Conservation (phyloP, 176 grass and related monocot species). For the Tuctoria greenei region DNA sequence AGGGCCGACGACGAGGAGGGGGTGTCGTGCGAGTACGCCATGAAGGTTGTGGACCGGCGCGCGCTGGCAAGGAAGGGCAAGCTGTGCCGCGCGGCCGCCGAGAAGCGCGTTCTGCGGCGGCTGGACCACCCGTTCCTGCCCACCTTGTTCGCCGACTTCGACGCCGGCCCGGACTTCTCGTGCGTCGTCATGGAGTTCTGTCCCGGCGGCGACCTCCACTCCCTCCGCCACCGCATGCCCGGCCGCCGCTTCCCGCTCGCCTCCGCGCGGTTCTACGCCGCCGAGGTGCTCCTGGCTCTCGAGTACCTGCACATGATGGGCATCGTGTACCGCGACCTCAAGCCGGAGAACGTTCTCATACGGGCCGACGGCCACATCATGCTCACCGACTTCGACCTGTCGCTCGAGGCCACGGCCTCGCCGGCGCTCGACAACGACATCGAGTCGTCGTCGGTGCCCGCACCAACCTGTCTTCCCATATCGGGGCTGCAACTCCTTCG, state of each 20-base stretch:
- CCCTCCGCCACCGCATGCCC: conserved; percentile 78
- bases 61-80: conserved; percentile 81
- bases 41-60: conserved; percentile 95
- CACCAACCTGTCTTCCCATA: conserved; percentile 62
- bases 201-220: conserved; percentile 86
- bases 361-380: conserved; percentile 95
- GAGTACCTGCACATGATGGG: conserved; percentile 99
- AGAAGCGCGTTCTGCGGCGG: conserved; percentile 77
- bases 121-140: conserved; percentile 94
- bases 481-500: conserved; percentile 54
- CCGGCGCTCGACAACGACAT: conserved; percentile 49
- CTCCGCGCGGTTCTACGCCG: conserved; percentile 83
- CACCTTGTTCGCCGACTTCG: conserved; percentile 89
- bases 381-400: conserved; percentile 99
- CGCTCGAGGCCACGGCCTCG: conserved; percentile 78
- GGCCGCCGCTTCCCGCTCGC: conserved; percentile 67
- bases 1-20: background rate
- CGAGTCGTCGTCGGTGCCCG: background rate
- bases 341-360: conserved; percentile 96
- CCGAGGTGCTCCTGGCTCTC: conserved; percentile 83
- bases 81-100: conserved; percentile 71
- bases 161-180: conserved; percentile 67
- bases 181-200: conserved; percentile 99
- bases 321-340: conserved; percentile 98
- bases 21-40: conserved; percentile 59